phyloP scores from a whole-genome alignment of 2,329 filamentous ascomycete genomes.

The Chaetomium sp. region DNA sequence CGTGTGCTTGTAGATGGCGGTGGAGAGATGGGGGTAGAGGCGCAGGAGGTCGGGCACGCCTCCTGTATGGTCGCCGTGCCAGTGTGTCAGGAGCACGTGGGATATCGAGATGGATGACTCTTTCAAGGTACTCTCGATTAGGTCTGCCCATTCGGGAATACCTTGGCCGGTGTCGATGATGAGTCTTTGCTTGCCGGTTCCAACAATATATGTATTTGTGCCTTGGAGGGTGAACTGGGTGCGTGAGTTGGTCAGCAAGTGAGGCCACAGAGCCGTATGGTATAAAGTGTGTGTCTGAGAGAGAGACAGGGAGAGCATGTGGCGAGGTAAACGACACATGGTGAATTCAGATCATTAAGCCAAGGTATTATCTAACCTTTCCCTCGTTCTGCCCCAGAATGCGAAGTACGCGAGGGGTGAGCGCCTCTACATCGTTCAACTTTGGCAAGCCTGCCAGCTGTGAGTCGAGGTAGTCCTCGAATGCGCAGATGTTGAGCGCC shows the following conservation, averaged over 20 bases:
- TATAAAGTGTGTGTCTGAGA: no score
- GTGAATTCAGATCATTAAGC: no score
- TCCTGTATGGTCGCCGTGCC: constrained; percentile 66
- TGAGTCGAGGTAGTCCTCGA: constrained; percentile 40
- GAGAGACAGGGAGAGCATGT: no score
- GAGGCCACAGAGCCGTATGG: no score
- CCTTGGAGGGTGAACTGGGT: constrained; percentile 48
- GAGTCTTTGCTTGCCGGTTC: constrained; percentile 53
- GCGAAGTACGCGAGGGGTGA: constrained; percentile 37
- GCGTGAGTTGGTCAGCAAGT: no score
- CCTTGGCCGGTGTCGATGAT: constrained; percentile 71
- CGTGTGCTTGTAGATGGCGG: constrained; percentile 29
- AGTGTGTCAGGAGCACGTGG: constrained; percentile 60
- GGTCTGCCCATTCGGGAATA: constrained; percentile 48
- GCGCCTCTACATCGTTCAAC: constrained; percentile 34
- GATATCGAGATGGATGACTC: constrained; percentile 29
- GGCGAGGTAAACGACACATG: no score
- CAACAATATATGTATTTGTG: constrained; percentile 73
- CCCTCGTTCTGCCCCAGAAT: constrained; percentile 39
- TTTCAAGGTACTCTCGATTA: constrained; percentile 30
- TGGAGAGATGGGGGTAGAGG: constrained; percentile 34
- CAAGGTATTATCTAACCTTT: constrained; percentile 25
- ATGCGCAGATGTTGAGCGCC: constrained; percentile 39
- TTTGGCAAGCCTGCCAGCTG: constrained; percentile 33
- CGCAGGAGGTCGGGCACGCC: constrained; percentile 54